Base-by-base conservation (phyloP, 2,329 filamentous ascomycete genomes). In the Fusarium fracticaudum region DNA sequence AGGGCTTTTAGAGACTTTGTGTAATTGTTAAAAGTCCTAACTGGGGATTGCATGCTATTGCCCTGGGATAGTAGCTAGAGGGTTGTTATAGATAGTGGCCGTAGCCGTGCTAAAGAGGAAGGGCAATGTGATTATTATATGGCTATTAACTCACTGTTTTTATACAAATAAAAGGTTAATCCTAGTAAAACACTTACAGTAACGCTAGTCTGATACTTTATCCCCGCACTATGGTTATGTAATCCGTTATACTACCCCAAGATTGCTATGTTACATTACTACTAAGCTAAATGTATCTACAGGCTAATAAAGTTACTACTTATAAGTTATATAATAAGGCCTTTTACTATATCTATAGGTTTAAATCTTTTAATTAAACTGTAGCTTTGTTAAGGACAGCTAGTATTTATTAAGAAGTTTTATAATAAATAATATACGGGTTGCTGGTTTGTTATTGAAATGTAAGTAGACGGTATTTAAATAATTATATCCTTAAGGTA, bases 351-450 rank as follows among this genome's bases (percentile, higher is more conserved):
- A 35, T 15, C 14, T 15, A 35, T 35, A 4, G 33, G 1, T 35
- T 35, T 35, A 35, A 35, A 35, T 0, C 33, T 35, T 0, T 35
- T 15, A 15, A 35, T 35, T 35, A 15, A 35, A 0, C 3, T 35
- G 14, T 35, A 15, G 33, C 14, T 15, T 35, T 35, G 7, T 35
- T 15, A 35, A 35, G 33, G 0, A 35, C 7, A 15, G 33, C 7
- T 1, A 35, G 33, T 35, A 15, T 35, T 35, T 35, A 3, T 35
- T 1, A 35, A 35, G 14, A 15, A 35, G 3, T 3, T 35, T 35
- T 35, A 35, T 6, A 35, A 8, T 35, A 35, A 35, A 8, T 35
- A 35, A 3, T 35, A 15, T 4, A 4, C 14, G 0, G 3, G 33
- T 15, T 35, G 1, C 9, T 24, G 10, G 10, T 5, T 8, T 43